Conservation (phyloP, 495 filamentous ascomycete species). For the Trichoderma virens region DNA sequence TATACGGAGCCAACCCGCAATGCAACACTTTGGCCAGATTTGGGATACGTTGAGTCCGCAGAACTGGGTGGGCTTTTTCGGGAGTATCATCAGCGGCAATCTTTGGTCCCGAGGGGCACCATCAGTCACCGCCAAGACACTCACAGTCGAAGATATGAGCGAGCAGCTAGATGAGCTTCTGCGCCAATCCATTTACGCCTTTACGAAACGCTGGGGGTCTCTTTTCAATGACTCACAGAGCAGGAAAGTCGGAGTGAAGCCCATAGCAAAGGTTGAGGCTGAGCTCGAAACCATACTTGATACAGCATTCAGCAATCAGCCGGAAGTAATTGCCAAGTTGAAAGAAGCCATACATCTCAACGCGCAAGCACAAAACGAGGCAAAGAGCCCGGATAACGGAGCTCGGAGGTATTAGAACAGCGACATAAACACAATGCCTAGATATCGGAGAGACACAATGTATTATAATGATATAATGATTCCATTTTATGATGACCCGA, state of each 20-base stretch:
- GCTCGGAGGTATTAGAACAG: conserved; percentile 13
- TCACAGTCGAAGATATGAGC: conserved; percentile 52
- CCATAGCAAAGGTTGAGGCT: conserved; percentile 31
- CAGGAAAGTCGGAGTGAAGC: conserved; percentile 30
- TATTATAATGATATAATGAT: neutral
- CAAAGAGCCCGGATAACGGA: conserved; percentile 23
- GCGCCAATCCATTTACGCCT: conserved; percentile 69
- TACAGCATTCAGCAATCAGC: conserved; percentile 36
- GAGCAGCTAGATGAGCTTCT: conserved; percentile 75
- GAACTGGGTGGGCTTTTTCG: conserved; percentile 31
- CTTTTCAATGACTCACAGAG: conserved; percentile 29
- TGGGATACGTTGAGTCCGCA: conserved; percentile 60
- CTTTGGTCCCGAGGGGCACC: conserved; percentile 24
- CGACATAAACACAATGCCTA: neutral
- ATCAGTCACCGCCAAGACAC: conserved; percentile 13
- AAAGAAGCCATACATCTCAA: conserved; percentile 43
- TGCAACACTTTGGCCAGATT: conserved; percentile 64
- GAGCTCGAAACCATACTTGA: conserved; percentile 39
- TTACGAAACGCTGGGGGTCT: conserved; percentile 56
- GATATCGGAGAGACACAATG: neutral
- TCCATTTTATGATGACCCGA: neutral
- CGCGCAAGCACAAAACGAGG: conserved; percentile 29
- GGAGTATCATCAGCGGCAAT: conserved; percentile 32
- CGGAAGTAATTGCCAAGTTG: conserved; percentile 40
- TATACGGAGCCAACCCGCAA: conserved; percentile 54